A percentile compares a stretch with the other conserved stretches of the same genome.
phyloP scores from a whole-genome alignment of 2,329 filamentous ascomycete species.

The Aspergillus luchuensis region DNA sequence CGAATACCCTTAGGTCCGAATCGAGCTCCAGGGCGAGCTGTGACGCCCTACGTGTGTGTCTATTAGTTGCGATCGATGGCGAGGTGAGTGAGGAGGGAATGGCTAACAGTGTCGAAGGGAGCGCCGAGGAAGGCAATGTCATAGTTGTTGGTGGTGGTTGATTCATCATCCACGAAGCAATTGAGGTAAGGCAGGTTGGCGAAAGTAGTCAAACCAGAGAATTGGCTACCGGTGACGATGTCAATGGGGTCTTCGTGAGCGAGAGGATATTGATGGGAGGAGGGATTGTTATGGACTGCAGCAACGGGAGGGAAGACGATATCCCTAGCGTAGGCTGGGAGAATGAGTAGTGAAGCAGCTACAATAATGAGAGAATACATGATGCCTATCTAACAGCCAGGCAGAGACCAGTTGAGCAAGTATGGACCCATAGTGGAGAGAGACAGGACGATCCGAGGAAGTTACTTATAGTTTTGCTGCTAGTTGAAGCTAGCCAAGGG shows the following conservation, averaged over 20 bases:
- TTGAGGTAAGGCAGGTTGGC: slow-evolving; percentile 37
- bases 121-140: slow-evolving; percentile 52
- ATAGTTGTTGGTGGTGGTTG: slow-evolving; percentile 23
- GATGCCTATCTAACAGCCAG: background rate
- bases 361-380: background rate
- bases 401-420: background rate
- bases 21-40: slow-evolving; percentile 54
- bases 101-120: slow-evolving; percentile 51
- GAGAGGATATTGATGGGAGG: slow-evolving; percentile 18
- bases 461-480: background rate
- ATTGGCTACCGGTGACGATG: slow-evolving; percentile 47
- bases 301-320: slow-evolving; percentile 34
- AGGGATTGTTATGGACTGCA: slow-evolving; percentile 20
- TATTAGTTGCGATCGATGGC: background rate
- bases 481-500: too few species aligned
- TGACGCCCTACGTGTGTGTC: slow-evolving; percentile 37
- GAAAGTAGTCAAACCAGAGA: slow-evolving; percentile 40
- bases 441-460: background rate
- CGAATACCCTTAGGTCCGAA: slow-evolving; percentile 57
- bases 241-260: slow-evolving; percentile 39
- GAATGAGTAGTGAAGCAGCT: background rate
- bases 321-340: slow-evolving; percentile 19
- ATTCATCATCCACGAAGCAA: slow-evolving; percentile 29
- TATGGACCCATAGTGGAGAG: background rate
- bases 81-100: background rate